phyloP scores from a whole-genome alignment of 106 monocot genomes.

The Chionographis japonica region DNA sequence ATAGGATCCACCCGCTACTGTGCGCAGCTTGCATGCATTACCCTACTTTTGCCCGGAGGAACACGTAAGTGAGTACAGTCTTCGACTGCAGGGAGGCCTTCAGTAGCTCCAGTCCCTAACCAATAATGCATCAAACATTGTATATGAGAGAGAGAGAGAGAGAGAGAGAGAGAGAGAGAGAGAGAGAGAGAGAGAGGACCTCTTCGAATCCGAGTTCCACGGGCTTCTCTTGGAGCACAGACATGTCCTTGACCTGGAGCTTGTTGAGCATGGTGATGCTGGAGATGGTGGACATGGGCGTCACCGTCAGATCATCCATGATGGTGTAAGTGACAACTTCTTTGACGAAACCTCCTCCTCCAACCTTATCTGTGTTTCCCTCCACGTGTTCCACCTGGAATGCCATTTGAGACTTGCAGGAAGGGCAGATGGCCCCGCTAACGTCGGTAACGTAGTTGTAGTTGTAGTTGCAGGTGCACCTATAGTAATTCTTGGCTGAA shows the following conservation, averaged over 20 bases:
- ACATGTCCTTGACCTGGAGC: slow-evolving; percentile 21
- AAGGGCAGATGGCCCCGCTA: not conserved
- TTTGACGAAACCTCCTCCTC: slow-evolving; percentile 12
- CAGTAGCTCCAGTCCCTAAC: no score
- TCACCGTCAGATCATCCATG: slow-evolving; percentile 30
- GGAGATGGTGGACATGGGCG: slow-evolving; percentile 35
- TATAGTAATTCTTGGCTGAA: no score
- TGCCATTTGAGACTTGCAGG: not conserved
- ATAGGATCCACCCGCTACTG: no score
- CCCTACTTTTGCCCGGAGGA: no score
- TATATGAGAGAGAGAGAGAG: no score
- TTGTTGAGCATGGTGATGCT: slow-evolving; percentile 28
- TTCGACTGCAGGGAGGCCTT: no score
- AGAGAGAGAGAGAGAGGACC: slow-evolving; percentile 1
- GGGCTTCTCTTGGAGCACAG: slow-evolving; percentile 16
- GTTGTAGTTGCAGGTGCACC: no score
- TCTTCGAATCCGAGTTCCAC: slow-evolving; percentile 20
- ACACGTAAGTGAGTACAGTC: no score
- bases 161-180: no score
- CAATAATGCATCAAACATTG: no score
- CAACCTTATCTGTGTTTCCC: no score
- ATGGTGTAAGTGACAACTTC: slow-evolving; percentile 20
- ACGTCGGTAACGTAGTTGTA: not conserved
- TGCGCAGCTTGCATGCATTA: no score
- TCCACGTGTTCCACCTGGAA: not conserved